Percentiles rank a stretch among this genome's conserved stretches.
phyloP scores from a whole-genome alignment of 192 early-diverging fungal species.

The Pecoramyces ruminantium region DNA sequence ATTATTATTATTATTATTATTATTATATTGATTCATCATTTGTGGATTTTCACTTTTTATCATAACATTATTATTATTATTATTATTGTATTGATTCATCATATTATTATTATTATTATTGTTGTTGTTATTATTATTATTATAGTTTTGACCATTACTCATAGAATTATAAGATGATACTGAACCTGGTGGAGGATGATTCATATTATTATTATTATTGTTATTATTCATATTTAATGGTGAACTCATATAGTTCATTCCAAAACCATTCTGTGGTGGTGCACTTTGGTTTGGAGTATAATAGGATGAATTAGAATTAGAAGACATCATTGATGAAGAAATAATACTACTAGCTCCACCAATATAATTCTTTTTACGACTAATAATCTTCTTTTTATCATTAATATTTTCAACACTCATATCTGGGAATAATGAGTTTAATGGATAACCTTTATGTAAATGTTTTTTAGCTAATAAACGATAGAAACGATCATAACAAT shows the following conservation, averaged over 20 bases:
- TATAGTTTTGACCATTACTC: not conserved
- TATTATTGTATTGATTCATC: not conserved
- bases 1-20: too few relatives aligned
- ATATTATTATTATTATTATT: too few relatives aligned
- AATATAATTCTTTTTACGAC: not conserved
- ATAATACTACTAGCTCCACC: not conserved
- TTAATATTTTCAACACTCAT: not conserved
- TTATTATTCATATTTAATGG: not conserved
- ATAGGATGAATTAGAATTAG: not conserved
- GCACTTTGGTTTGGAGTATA: not conserved
- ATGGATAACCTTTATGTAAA: not conserved
- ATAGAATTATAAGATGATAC: not conserved
- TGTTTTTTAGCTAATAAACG: not conserved
- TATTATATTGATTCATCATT: not conserved
- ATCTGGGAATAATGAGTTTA: not conserved
- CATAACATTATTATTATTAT: not conserved
- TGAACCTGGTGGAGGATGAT: not conserved
- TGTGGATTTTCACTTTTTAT: not conserved
- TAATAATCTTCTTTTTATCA: not conserved
- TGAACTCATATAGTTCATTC: not conserved
- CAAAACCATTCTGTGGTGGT: not conserved
- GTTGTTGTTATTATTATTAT: not conserved
- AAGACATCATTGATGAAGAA: not conserved
- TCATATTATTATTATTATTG: not conserved
- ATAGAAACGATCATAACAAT: not conserved